phyloP scores from a whole-genome alignment of 2,329 filamentous ascomycete species.

The Grosmannia huntii region DNA sequence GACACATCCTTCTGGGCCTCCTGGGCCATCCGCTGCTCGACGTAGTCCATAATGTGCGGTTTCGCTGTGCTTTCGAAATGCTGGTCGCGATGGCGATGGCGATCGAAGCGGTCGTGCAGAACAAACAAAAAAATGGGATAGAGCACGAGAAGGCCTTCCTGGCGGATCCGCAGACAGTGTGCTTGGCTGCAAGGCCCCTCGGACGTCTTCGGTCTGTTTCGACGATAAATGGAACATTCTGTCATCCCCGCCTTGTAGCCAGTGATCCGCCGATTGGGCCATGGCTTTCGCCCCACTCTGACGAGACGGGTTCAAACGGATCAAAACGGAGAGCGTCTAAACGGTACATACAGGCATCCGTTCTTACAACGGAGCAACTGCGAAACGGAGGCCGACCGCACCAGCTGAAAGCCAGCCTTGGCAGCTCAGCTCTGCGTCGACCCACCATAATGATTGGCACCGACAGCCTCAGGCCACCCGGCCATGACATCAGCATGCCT shows the following conservation, averaged over 20 bases:
- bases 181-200: not conserved
- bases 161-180: not conserved
- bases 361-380: too few relatives aligned
- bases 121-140: not conserved
- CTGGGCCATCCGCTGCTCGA: constrained; percentile 41
- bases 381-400: not conserved
- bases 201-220: not conserved
- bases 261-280: not conserved
- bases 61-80: not conserved
- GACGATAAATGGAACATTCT: not conserved
- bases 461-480: not conserved
- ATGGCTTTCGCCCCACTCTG: not conserved
- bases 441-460: not conserved
- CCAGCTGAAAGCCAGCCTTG: constrained; percentile 2
- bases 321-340: not conserved
- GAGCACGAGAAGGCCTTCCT: not conserved
- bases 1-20: constrained; percentile 31
- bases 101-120: not conserved
- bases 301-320: not conserved
- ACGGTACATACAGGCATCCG: not conserved
- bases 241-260: not conserved
- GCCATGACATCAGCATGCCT: not conserved
- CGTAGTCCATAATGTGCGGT: constrained; percentile 36
- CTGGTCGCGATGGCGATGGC: not conserved
- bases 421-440: not conserved